Conservation (phyloP, 306 rosid genomes). For the Ormosia emarginata region DNA sequence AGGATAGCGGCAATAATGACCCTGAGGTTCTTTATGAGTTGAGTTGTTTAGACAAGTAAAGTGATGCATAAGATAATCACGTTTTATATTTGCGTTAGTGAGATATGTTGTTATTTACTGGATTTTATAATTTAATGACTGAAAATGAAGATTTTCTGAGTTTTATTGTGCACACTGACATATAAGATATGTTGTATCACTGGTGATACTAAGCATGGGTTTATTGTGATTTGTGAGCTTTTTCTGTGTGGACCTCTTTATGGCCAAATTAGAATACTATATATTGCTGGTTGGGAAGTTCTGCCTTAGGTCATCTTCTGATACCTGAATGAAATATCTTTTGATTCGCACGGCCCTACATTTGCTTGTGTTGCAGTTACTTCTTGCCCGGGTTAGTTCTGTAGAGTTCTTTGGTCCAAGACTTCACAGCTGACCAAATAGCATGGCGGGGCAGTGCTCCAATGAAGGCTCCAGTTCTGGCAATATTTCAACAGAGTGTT, state of each 20-base stretch:
- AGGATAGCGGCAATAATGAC: background rate
- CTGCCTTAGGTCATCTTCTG: background rate
- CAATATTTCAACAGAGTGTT: constrained; percentile 42
- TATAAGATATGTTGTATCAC: background rate
- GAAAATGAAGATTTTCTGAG: background rate
- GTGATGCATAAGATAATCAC: background rate
- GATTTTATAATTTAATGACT: background rate
- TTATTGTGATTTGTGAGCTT: background rate
- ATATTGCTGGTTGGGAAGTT: background rate
- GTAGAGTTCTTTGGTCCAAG: constrained; percentile 21
- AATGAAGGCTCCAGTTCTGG: constrained; percentile 61
- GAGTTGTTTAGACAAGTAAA: background rate
- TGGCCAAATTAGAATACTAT: background rate
- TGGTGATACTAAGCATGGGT: background rate
- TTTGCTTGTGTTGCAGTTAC: constrained; percentile 23
- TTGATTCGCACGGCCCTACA: background rate
- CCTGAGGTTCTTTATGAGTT: background rate
- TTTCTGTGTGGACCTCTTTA: background rate
- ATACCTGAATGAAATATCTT: constrained; percentile 7
- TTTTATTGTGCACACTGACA: background rate
- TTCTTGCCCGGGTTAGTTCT: constrained; percentile 8
- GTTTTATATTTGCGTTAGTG: background rate
- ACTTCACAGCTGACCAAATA: constrained; percentile 25
- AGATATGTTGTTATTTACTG: background rate
- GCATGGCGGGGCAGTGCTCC: constrained; percentile 68